Base-by-base conservation (phyloP, 192 early-diverging fungal species). In the Piromyces finnis region DNA sequence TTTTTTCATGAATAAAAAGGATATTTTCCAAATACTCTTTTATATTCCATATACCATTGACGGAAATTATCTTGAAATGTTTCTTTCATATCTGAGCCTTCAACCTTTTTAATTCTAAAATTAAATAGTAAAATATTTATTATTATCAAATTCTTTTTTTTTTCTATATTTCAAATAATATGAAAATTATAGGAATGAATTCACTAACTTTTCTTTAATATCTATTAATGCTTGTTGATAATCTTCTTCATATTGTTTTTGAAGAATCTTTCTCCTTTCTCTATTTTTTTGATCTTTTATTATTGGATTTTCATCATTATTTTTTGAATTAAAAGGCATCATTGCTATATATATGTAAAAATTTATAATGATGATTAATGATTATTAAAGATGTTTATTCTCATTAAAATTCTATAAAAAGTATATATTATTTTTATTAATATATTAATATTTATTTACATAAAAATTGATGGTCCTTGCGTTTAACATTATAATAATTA, bases 1-100 rank as follows among this genome's bases (percentile, higher is more conserved):
- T n/a, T n/a, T n/a, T n/a, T n/a, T n/a, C n/a, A n/a, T n/a, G n/a
- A n/a, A n/a, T n/a, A 68, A 68, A 68, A 68, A 68, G 51, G 51
- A 68, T 68, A 68, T 77, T 89, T 91, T 78, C 85, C 84, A 82
- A 87, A 84, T 29, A 86, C 82, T 29, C 86, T 83, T 80, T 89
- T 89, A 85, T 85, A 87, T 79, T 91, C 90, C 87, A 90, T 91
- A 84, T 91, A 91, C 90, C 90, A 91, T 59, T 89, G 87, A 27
- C 90, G 84, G 78, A 91, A 91, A 78, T 79, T 84, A 80, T 91
- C 90, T 80, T 91, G 90, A 68, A 90, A 87, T 29, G 84, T 83
- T 79, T 91, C 90, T 78, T 88, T 87, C 87, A 91, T 91, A 79
- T 91, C 90, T 2, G 90, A 88, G 0, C 90, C 90, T 82, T 91